phyloP scores from a whole-genome alignment of 352 stramenopile genomes.

The Globisporangium alternatum region DNA sequence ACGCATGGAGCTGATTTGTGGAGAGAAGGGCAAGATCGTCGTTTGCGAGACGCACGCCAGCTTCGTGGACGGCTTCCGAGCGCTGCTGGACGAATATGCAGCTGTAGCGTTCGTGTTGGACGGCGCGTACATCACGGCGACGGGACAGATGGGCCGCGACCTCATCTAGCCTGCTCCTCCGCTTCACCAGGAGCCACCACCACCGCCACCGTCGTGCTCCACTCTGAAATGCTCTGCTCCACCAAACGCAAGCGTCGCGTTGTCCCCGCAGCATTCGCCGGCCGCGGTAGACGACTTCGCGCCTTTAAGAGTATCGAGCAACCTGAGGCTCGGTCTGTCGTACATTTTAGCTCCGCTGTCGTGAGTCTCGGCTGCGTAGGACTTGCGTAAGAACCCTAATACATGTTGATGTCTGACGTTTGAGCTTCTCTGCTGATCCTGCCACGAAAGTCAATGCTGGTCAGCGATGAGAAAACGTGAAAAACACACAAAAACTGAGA shows the following conservation, averaged over 20 bases:
- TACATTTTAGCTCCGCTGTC: not conserved
- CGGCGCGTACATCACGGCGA: slow-evolving; percentile 17
- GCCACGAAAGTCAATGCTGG: too few relatives aligned
- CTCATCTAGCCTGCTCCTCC: not conserved
- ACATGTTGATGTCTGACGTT: too few relatives aligned
- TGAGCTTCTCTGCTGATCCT: too few relatives aligned
- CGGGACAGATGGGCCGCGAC: slow-evolving; percentile 16
- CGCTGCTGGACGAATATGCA: slow-evolving; percentile 19
- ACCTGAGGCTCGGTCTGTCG: not conserved
- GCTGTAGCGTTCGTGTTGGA: slow-evolving; percentile 21
- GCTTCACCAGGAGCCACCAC: not conserved
- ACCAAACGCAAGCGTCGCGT: not conserved
- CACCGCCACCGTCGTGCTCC: not conserved
- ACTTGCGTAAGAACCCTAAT: too few relatives aligned
- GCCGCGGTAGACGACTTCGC: not conserved
- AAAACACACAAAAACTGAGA: too few relatives aligned
- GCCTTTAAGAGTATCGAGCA: not conserved
- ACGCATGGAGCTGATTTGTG: not conserved
- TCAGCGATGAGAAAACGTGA: too few relatives aligned
- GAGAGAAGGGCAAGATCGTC: not conserved
- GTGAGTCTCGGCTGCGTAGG: not conserved
- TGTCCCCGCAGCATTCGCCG: not conserved
- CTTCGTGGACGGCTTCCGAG: slow-evolving; percentile 17
- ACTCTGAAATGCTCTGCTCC: not conserved
- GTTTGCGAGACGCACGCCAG: slow-evolving; percentile 7